Conservation (phyloP, 1,139 yeast genomes). For the Groenewaldozyma auringiensis region DNA sequence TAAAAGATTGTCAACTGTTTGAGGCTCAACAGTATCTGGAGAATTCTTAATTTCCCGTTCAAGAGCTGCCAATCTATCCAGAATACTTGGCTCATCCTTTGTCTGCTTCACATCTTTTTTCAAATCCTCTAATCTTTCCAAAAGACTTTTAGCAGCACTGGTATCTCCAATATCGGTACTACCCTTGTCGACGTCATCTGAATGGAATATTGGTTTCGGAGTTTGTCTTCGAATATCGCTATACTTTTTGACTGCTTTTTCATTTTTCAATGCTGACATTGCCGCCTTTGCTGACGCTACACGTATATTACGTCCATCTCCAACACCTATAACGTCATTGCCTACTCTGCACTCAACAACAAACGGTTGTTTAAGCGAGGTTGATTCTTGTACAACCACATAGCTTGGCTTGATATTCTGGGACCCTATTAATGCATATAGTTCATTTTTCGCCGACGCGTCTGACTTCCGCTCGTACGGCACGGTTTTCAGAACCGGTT, state of each 20-base stretch:
- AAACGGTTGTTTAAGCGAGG: slow-evolving; percentile 41
- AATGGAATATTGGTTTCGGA: slow-evolving; percentile 36
- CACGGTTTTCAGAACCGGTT: slow-evolving; percentile 10
- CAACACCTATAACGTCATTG: slow-evolving; percentile 46
- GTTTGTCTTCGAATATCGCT: slow-evolving; percentile 50
- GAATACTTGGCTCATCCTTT: not conserved
- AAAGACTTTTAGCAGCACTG: not conserved
- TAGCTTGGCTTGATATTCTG: slow-evolving; percentile 64
- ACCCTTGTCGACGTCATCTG: not conserved
- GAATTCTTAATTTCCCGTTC: not conserved
- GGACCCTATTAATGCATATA: slow-evolving; percentile 74
- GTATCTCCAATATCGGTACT: not conserved
- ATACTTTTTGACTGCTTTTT: slow-evolving; percentile 54
- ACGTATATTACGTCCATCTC: slow-evolving; percentile 49
- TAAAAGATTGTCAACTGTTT: not conserved
- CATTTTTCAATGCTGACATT: slow-evolving; percentile 56
- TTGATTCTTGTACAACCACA: slow-evolving; percentile 43
- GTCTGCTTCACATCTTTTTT: not conserved
- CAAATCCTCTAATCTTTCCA: not conserved
- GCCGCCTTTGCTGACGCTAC: slow-evolving; percentile 75
- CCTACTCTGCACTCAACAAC: slow-evolving; percentile 62
- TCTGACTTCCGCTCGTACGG: slow-evolving; percentile 42
- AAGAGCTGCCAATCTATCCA: not conserved
- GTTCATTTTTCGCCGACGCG: slow-evolving; percentile 62
- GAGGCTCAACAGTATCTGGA: not conserved